Conservation (phyloP, 2,329 filamentous ascomycete genomes). For the Rhynchosporium graminicola region DNA sequence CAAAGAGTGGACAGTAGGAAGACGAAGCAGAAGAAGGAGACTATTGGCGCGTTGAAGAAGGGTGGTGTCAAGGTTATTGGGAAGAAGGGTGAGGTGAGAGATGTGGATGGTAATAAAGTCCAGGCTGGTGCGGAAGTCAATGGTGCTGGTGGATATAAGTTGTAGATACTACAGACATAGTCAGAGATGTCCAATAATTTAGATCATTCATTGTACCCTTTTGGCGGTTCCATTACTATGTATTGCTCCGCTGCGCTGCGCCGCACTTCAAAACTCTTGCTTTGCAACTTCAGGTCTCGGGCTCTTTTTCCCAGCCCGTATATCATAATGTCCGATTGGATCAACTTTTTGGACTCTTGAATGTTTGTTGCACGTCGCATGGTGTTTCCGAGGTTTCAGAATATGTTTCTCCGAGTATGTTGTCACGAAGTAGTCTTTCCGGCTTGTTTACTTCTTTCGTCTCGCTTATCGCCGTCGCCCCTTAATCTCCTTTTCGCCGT, state of each 20-base stretch:
- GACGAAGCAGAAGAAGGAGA: slow-evolving; percentile 54
- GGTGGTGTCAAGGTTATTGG: slow-evolving; percentile 91
- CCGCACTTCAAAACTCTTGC: not conserved
- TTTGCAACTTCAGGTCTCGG: too few relatives aligned
- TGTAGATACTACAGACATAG: slow-evolving; percentile 45
- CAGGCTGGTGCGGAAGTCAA: slow-evolving; percentile 52
- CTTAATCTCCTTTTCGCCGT: not conserved
- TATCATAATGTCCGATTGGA: not conserved
- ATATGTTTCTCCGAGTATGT: slow-evolving; percentile 4
- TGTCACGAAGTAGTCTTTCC: not conserved
- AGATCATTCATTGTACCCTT: not conserved
- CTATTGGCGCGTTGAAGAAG: slow-evolving; percentile 64
- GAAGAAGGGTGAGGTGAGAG: slow-evolving; percentile 80
- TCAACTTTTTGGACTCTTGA: not conserved
- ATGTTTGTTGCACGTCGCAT: slow-evolving; percentile 13
- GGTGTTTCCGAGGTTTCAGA: slow-evolving; percentile 6
- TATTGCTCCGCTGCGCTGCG: too few relatives aligned
- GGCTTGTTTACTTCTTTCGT: slow-evolving; percentile 9
- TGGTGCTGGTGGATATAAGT: slow-evolving; percentile 60
- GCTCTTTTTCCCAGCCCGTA: not conserved
- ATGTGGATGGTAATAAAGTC: slow-evolving; percentile 80
- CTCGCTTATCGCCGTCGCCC: slow-evolving; percentile 7
- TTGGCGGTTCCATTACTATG: too few relatives aligned
- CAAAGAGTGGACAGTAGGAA: slow-evolving; percentile 59
- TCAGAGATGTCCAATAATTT: not conserved